phyloP scores from a whole-genome alignment of 495 filamentous ascomycete species.

The Penicillium antarcticum region DNA sequence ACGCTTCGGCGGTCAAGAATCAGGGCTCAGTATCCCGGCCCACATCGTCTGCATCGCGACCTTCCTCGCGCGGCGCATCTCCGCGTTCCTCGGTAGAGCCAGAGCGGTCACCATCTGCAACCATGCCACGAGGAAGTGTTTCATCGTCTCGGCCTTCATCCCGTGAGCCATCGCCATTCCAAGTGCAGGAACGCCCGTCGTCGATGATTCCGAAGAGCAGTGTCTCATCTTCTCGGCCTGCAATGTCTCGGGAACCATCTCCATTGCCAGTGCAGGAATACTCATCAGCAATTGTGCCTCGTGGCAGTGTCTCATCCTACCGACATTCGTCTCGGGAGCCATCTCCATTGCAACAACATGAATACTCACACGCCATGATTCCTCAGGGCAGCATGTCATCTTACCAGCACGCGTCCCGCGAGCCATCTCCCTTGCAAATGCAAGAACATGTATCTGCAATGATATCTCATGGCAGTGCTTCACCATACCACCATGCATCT shows the following conservation, averaged over 20 bases:
- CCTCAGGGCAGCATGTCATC: slow-evolving; percentile 28
- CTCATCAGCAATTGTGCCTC: neutral
- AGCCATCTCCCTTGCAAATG: slow-evolving; percentile 9
- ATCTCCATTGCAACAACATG: slow-evolving; percentile 5
- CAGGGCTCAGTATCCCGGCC: slow-evolving; percentile 33
- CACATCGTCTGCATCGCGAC: slow-evolving; percentile 25
- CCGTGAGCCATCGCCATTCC: slow-evolving; percentile 33
- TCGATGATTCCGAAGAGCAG: neutral
- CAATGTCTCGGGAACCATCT: slow-evolving; percentile 28
- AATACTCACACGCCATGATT: slow-evolving; percentile 16
- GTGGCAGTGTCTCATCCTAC: neutral
- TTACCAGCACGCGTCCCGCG: neutral
- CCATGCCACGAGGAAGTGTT: slow-evolving; percentile 23
- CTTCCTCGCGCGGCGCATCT: slow-evolving; percentile 29
- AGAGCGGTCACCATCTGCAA: slow-evolving; percentile 29
- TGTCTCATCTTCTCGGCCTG: slow-evolving; percentile 1
- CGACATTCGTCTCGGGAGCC: neutral
- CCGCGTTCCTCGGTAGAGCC: slow-evolving; percentile 26
- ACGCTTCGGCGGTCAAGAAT: slow-evolving; percentile 35
- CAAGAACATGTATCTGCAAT: slow-evolving; percentile 17
- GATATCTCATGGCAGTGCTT: slow-evolving; percentile 21
- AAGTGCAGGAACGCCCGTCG: slow-evolving; percentile 1
- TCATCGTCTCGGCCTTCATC: slow-evolving; percentile 30
- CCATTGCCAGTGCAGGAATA: slow-evolving; percentile 26
- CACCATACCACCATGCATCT: slow-evolving; percentile 10